These are phyloP conservation scores for Metschnikowia hibisci DNA, from an alignment of 805 yeast species.

Conservation along the genomic window DNA sequence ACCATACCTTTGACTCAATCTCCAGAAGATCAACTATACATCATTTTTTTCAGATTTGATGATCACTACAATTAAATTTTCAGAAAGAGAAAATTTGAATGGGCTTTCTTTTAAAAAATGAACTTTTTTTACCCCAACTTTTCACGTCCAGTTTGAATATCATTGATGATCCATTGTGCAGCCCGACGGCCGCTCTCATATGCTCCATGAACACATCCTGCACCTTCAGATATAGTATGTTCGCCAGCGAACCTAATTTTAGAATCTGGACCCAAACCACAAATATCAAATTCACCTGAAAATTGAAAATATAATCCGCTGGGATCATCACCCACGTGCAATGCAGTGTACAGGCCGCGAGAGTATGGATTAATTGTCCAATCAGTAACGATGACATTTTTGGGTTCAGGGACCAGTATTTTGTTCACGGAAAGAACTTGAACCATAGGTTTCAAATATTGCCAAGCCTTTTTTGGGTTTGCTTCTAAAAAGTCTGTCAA, in stretches of 20 bases:
- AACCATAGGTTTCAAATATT: slow-evolving; percentile 53
- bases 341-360: slow-evolving; percentile 78
- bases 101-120: no score
- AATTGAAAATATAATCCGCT: slow-evolving; percentile 58
- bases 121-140: no score
- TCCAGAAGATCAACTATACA: no score
- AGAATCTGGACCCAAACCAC: slow-evolving; percentile 44
- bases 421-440: slow-evolving; percentile 10
- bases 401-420: slow-evolving; percentile 22
- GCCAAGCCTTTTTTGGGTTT: slow-evolving; percentile 52
- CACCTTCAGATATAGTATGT: slow-evolving; percentile 80
- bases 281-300: slow-evolving; percentile 36
- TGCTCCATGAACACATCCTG: slow-evolving; percentile 92
- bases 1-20: no score
- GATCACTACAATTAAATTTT: no score
- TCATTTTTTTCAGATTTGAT: no score
- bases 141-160: background rate
- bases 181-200: slow-evolving; percentile 70
- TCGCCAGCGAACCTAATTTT: slow-evolving; percentile 85
- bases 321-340: slow-evolving; percentile 67
- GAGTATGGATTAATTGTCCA: slow-evolving; percentile 83
- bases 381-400: slow-evolving; percentile 45
- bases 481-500: slow-evolving; percentile 58
- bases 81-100: no score
- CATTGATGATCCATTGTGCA: slow-evolving; percentile 34